These are phyloP conservation scores for Salvia sclarea DNA, from an alignment of 305 asterid species.

Conservation along the genomic window DNA sequence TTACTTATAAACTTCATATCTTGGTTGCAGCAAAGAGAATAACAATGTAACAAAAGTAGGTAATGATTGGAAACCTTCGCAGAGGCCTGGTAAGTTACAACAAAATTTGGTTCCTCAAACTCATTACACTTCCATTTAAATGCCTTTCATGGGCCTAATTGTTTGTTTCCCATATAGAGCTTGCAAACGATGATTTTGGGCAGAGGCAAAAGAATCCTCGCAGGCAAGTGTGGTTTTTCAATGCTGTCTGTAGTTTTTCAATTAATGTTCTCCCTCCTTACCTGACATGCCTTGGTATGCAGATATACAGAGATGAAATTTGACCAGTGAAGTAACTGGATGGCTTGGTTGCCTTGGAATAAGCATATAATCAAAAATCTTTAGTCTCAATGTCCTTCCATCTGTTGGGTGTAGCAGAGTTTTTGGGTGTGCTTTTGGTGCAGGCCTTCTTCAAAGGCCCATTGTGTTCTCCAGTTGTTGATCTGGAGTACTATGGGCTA, in stretches of 20 bases:
- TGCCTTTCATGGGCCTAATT: constrained; percentile 4
- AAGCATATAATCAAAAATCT: constrained; percentile 45
- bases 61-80: constrained; percentile 67
- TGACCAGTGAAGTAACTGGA: constrained; percentile 61
- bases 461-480: constrained; percentile 58
- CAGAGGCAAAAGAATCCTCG: constrained; percentile 94
- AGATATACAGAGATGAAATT: constrained; percentile 98
- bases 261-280: constrained; percentile 1
- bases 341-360: constrained; percentile 48
- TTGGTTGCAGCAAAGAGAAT: constrained; percentile 71
- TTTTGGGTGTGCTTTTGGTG: constrained; percentile 61
- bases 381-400: constrained; percentile 44
- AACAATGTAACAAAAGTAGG: constrained; percentile 42
- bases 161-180: constrained; percentile 44
- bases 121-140: not conserved
- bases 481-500: constrained; percentile 83
- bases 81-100: constrained; percentile 66
- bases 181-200: constrained; percentile 63
- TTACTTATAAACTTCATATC: not conserved
- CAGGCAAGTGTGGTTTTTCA: constrained; percentile 51
- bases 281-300: constrained; percentile 33
- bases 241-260: not conserved
- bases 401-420: constrained; percentile 64
- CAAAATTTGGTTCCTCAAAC: not conserved
- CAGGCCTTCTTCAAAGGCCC: constrained; percentile 68